A percentile compares a stretch with the other conserved stretches of the same genome.
Conservation (phyloP, 1,284 basidiomycete genomes). For the Ustilago esculenta region DNA sequence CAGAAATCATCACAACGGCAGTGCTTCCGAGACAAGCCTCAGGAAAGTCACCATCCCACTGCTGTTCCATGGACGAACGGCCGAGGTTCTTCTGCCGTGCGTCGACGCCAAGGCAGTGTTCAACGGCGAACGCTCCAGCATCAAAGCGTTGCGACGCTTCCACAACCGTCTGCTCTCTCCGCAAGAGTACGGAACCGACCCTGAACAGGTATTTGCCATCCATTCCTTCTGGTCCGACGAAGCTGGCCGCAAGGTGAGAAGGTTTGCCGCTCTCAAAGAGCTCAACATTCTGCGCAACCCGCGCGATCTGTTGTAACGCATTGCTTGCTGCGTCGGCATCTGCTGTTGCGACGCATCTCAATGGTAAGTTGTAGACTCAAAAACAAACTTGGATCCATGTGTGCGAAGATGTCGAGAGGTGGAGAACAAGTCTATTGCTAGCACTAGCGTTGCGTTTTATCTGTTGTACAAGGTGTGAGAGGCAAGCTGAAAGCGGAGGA, state of each 20-base stretch:
- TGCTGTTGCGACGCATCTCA: not conserved
- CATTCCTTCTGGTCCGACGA: conserved; percentile 29
- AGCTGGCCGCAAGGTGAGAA: conserved; percentile 19
- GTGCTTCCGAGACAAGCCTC: not conserved
- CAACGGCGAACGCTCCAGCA: conserved; percentile 15
- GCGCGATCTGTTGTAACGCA: conserved; percentile 19
- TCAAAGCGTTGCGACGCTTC: conserved; percentile 26
- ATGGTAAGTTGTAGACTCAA: no score
- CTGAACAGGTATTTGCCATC: conserved; percentile 30
- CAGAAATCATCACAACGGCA: not conserved
- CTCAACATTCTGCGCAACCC: conserved; percentile 19
- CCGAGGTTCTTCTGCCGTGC: conserved; percentile 22
- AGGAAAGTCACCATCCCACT: conserved; percentile 20
- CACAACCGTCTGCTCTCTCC: conserved; percentile 26
- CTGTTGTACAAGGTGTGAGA: conserved; percentile 8
- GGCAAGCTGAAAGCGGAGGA: no score
- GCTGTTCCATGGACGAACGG: conserved; percentile 33
- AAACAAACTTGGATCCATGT: no score
- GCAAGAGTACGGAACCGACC: conserved; percentile 10
- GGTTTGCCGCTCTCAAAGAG: conserved; percentile 36
- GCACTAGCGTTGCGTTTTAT: not conserved
- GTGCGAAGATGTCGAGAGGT: conserved; percentile 1
- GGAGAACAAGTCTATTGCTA: conserved; percentile 3
- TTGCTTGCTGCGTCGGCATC: not conserved
- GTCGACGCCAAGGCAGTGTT: conserved; percentile 33